Evolutionary conservation across 805 yeast genomes (phyloP), one percentile per base, ranked within the genome.

Genomic region (Candida nemodendra): DNA sequence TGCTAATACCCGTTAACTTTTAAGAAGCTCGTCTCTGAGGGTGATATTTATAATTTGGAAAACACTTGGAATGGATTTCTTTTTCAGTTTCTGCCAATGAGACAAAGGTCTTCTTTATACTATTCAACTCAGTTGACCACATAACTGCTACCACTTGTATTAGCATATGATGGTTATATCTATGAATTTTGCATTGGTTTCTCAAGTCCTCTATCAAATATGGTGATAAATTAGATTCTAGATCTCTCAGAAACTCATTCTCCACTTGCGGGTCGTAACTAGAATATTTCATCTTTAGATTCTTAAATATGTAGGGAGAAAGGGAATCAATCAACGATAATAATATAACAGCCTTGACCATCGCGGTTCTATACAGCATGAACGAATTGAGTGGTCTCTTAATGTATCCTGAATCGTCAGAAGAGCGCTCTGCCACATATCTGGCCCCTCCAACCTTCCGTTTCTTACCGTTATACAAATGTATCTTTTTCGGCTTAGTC

Each of bases 311-410:
- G 39, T 39, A 50, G 1, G 45, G 28, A 8, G 58, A 43, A 16
- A 56, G 16, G 18, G 60, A 48, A 27, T 55, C 54, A 22, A 56
- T 45, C 27, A 55, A 44, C 6, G 55, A 45, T 5, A 55, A 42
- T 12, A 56, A 38, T 39, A 63, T 55, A 13, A 70, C 68, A 9
- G 63, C 63, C 43, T 66, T 69, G 13, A 71, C 65, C 62, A 69
- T 66, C 5, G 67, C 48, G 15, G 67, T 56, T 34, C 76, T 59
- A 47, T 72, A 71, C 8, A 71, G 56, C 76, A 71, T 71, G 45
- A 68, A 71, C 18, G 72, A 64, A 51, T 71, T 71, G 39, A 70
- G 56, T 1, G 76, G 76, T 28, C 77, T 61, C 44, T 71, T 72
- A 32, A 71, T 60, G 38, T 66, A 45, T 21, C 39, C 43, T 7